Conservation (phyloP, 805 yeast genomes). For the Saturnispora sanitii region DNA sequence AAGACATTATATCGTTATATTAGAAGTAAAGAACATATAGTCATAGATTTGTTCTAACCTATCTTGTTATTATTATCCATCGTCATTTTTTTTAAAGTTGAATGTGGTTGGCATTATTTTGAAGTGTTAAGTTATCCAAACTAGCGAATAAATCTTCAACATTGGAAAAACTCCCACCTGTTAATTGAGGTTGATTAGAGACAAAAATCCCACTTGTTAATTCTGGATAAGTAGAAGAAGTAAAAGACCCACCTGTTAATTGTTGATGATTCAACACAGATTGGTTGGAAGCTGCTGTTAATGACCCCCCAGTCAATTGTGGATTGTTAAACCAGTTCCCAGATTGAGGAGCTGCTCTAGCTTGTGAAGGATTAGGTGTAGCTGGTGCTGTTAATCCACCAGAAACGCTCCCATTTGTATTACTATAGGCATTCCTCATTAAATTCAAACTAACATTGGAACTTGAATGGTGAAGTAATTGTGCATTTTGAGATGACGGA, state of each 20-base stretch:
- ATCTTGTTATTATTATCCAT: not conserved
- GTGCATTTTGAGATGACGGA: conserved; percentile 6
- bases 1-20: not conserved
- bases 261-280: conserved; percentile 1
- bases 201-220: conserved; percentile 3
- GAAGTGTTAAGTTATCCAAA: conserved; percentile 8
- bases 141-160: conserved; percentile 9
- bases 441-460: conserved; percentile 25
- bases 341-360: conserved; percentile 8
- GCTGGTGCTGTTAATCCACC: conserved; percentile 20
- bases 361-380: conserved; percentile 15
- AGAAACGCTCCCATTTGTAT: conserved; percentile 5
- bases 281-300: not conserved
- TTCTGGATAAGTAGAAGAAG: conserved; percentile 1
- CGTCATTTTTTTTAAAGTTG: conserved; percentile 3
- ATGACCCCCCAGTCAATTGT: conserved; percentile 22
- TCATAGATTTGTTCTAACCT: not conserved
- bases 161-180: conserved; percentile 9
- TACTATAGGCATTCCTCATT: conserved; percentile 14
- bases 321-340: conserved; percentile 17
- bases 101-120: conserved; percentile 6
- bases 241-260: conserved; percentile 4
- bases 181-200: conserved; percentile 7
- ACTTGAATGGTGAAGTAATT: conserved; percentile 22
- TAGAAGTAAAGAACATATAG: not conserved